Evolutionary conservation across 208 protist species (phyloP), one percentile per base, ranked within the genome.

Genomic region (Leptomonas seymouri): DNA sequence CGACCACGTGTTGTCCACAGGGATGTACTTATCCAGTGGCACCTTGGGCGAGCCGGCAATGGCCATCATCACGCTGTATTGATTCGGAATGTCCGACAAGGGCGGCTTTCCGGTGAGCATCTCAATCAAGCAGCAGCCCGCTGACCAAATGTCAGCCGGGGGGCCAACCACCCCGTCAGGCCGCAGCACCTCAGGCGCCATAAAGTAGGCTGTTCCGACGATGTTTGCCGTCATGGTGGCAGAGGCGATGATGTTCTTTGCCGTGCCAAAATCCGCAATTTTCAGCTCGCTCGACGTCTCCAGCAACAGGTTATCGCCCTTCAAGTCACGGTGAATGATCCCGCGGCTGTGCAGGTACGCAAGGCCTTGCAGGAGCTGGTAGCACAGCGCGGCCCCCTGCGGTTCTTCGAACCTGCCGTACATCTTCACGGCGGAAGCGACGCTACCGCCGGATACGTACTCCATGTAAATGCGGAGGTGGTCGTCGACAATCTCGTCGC

Each of bases 401-500:
- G 76, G 71, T 78, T 97, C 93, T 57, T 84, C 78, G 18, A 97
- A 86, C 14, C 74, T 65, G 31, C 93, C 93, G 65, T 90, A 96
- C 12, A 74, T 92, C 44, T 70, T 77, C 9, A 98, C 28, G 14
- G 95, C 80, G 0, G 79, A 80, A n/a, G 81, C 85, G 16, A 98
- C 86, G 49, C 93, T 97, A 34, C 95, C 95, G 48, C 93, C 90
- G 4, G 93, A 75, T 30, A 98, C 85, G 69, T 91, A 97, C 61
- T 98, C 96, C 79, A 97, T 89, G 83, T 96, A 98, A 30, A 98
- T 97, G 31, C 91, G 91, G 31, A 96, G 73, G 56, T 50, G 82
- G 11, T 70, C 79, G 42, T 90, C 83, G 56, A 89, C 82, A 15
- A 82, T 72, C 56, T 97, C 87, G 39, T 89, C 78, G 56, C 93